Base-by-base conservation (phyloP, 108 stramenopile species). In the Nitzschia sp. region DNA sequence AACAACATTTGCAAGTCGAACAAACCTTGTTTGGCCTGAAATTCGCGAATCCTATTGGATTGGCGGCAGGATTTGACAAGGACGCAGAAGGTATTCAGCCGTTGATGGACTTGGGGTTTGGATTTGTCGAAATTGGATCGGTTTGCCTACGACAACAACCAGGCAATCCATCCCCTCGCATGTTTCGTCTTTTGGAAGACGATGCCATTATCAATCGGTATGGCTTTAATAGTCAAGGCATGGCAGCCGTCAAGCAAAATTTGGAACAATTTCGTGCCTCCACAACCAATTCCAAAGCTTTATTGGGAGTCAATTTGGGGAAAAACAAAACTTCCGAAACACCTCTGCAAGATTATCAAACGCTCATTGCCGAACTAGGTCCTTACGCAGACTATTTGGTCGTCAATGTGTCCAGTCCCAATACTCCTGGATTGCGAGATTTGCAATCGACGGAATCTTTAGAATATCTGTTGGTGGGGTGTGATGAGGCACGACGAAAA, bases 31-130 rank as follows among this genome's bases (percentile, higher is more conserved):
- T 63, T 34, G 33, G 65, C 24, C 30, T 66, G 18, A 69, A 51
- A 54, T 83, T 96, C 54, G 33, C 77, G 26, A 93, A 89, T 67
- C 85, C 88, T 9, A 78, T 98, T 33, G 96, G 97, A n/a, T 71
- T 98, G 66, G 95, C 97, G 1, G 98, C 98, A 18, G 98, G 98
- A 25, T 98, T 96, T 79, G 98, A 98, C 66, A 98, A 98, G 79
- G 81, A 97, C 71, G 97, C 83, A 0, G 72, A 79, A 27, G 94
- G 90, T 1, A 81, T 97, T 49, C 71, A 81, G 1, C 86, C 81
- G 53, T 68, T 97, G 31, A 71, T 93, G 53, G 82, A 87, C 38
- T 47, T 92, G 75, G 98, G 98, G 17, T 96, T 97, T 71, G 95
- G 93, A 25, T 85, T 85, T 75, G 81, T 90, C 13, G 93, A 95